Evolutionary conservation across 2,329 filamentous ascomycete genomes (phyloP).

Genomic region (Colletotrichum chlorophyti): DNA sequence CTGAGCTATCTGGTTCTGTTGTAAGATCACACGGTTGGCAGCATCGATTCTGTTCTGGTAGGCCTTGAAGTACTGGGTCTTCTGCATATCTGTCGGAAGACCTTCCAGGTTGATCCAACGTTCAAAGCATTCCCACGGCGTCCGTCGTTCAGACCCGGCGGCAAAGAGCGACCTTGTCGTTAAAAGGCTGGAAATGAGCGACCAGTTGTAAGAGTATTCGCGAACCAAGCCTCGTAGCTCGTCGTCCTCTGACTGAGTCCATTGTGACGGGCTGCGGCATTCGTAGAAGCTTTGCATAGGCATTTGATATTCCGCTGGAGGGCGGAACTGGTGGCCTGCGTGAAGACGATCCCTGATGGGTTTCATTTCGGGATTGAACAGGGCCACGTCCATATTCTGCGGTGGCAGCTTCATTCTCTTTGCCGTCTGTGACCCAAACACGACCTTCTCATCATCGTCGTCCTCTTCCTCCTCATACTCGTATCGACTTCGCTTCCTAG

Average conservation of each 20-base stretch:
- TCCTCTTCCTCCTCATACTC: slow-evolving; percentile 78
- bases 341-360: slow-evolving; percentile 88
- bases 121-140: slow-evolving; percentile 98
- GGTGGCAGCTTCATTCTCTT: slow-evolving; percentile 60
- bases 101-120: slow-evolving; percentile 94
- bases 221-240: slow-evolving; percentile 84
- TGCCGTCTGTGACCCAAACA: slow-evolving; percentile 41
- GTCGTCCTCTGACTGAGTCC: slow-evolving; percentile 90
- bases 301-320: slow-evolving; percentile 91
- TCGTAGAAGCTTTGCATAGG: slow-evolving; percentile 92
- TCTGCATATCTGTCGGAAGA: slow-evolving; percentile 89
- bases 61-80: slow-evolving; percentile 90
- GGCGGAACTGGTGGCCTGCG: slow-evolving; percentile 89
- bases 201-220: slow-evolving; percentile 98
- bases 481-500: slow-evolving; percentile 81
- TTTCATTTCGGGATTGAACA: slow-evolving; percentile 91
- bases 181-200: slow-evolving; percentile 84
- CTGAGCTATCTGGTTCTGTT: slow-evolving; percentile 58
- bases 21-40: slow-evolving; percentile 61
- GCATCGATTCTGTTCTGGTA: slow-evolving; percentile 68
- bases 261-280: slow-evolving; percentile 84
- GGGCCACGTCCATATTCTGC: slow-evolving; percentile 77
- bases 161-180: slow-evolving; percentile 76
- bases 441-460: slow-evolving; percentile 54
- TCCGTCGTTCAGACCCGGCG: slow-evolving; percentile 88